These are phyloP conservation scores for Talaromyces sp. DNA, from an alignment of 2,329 filamentous ascomycete species.

Conservation along the genomic window DNA sequence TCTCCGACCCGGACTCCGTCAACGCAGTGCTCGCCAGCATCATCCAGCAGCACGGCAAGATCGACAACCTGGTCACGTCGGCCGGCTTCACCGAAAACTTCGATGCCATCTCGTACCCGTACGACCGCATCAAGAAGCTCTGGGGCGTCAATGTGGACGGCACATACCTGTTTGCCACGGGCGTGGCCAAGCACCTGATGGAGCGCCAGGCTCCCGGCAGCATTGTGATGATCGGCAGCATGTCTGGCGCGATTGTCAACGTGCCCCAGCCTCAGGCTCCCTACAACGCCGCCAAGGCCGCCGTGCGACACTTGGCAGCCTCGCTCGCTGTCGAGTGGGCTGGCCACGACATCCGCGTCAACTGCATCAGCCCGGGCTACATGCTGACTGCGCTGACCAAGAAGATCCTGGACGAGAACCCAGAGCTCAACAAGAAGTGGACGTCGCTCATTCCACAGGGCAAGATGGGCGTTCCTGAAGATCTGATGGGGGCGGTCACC, in stretches of 20 bases:
- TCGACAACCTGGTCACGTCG: conserved; percentile 91
- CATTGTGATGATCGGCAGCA: conserved; percentile 93
- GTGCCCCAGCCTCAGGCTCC: conserved; percentile 89
- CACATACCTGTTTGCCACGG: conserved; percentile 81
- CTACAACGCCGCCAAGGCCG: conserved; percentile 91
- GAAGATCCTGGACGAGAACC: conserved; percentile 91
- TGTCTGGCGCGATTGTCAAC: conserved; percentile 91
- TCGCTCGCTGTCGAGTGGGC: conserved; percentile 95
- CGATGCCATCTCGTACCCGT: conserved; percentile 82
- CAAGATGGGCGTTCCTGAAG: conserved; percentile 86
- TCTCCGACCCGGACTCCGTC: conserved; percentile 73
- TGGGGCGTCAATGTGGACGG: conserved; percentile 93
- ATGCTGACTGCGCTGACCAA: conserved; percentile 91
- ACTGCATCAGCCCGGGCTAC: conserved; percentile 92
- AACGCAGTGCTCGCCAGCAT: conserved; percentile 66
- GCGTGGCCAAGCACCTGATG: conserved; percentile 83
- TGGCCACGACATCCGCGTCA: conserved; percentile 77
- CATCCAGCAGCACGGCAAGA: conserved; percentile 65
- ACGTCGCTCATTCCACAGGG: conserved; percentile 85
- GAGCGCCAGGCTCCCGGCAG: conserved; percentile 70
- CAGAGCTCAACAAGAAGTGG: conserved; percentile 84
- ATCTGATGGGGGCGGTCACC: conserved; percentile 87
- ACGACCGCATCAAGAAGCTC: conserved; percentile 85
- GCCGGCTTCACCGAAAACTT: conserved; percentile 96
- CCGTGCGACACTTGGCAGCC: conserved; percentile 78